phyloP scores from a whole-genome alignment of 1,284 basidiomycete genomes.

The Tylopilus orsonianus region DNA sequence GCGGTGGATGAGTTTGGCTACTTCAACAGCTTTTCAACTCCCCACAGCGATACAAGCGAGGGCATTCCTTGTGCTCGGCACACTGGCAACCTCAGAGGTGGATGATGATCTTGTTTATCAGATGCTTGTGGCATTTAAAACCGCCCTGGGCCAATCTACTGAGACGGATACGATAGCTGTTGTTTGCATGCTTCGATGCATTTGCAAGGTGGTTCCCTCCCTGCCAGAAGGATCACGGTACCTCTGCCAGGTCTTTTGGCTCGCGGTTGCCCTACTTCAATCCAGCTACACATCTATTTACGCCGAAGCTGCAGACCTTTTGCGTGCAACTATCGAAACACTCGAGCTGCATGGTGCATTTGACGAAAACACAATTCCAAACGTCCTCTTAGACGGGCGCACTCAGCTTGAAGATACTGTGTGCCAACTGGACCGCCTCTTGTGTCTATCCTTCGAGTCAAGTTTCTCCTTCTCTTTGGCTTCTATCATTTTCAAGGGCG shows the following conservation, averaged over 20 bases:
- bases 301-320: constrained; percentile 63
- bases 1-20: constrained; percentile 91
- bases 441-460: constrained; percentile 76
- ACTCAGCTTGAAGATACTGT: constrained; percentile 66
- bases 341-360: constrained; percentile 64
- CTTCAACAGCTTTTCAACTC: constrained; percentile 89
- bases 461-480: constrained; percentile 83
- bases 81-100: constrained; percentile 75
- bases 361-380: constrained; percentile 51
- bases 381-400: constrained; percentile 66
- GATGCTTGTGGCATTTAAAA: constrained; percentile 80
- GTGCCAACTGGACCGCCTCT: constrained; percentile 69
- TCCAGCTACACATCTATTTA: constrained; percentile 75
- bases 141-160: constrained; percentile 58
- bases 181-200: constrained; percentile 84
- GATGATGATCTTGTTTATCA: constrained; percentile 90
- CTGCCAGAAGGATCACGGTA: constrained; percentile 72
- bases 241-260: constrained; percentile 77
- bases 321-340: constrained; percentile 67
- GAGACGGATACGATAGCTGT: constrained; percentile 76
- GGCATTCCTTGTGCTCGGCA: constrained; percentile 84
- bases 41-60: constrained; percentile 88
- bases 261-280: constrained; percentile 80
- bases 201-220: constrained; percentile 74
- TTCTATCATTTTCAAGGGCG: constrained; percentile 82